phyloP scores from a whole-genome alignment of 129 eudicot species.

The Gnaphalium uliginosum region DNA sequence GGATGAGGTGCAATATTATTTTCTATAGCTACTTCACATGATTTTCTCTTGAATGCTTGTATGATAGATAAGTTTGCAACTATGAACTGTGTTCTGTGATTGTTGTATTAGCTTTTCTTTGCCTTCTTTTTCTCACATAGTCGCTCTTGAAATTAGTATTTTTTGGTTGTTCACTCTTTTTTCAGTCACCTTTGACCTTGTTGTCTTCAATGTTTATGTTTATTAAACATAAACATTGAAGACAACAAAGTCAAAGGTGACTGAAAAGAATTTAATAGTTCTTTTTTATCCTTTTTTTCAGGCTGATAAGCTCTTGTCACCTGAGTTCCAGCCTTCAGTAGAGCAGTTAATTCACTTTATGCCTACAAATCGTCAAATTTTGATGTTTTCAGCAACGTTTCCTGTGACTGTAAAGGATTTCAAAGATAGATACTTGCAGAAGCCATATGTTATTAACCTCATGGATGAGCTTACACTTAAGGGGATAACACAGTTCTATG shows the following conservation, averaged over 20 bases:
- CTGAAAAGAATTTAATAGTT: too few species aligned
- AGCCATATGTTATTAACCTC: slow-evolving; percentile 89
- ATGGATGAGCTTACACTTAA: slow-evolving; percentile 99
- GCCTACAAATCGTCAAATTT: slow-evolving; percentile 77
- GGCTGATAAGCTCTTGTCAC: slow-evolving; percentile 97
- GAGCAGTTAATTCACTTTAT: slow-evolving; percentile 79
- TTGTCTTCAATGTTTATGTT: slow-evolving; percentile 1
- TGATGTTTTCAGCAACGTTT: slow-evolving; percentile 99
- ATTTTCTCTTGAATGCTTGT: not conserved
- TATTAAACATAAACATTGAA: too few species aligned
- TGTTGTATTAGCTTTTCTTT: not conserved
- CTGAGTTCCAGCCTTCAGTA: slow-evolving; percentile 93
- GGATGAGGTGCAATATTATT: slow-evolving; percentile 73
- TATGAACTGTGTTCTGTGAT: not conserved
- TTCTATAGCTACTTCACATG: not conserved
- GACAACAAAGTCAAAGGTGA: too few species aligned
- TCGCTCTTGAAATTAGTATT: too few species aligned
- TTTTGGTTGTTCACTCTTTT: not conserved
- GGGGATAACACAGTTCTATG: slow-evolving; percentile 96
- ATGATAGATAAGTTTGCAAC: not conserved
- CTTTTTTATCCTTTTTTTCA: too few species aligned
- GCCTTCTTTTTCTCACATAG: too few species aligned
- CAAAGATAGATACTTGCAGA: slow-evolving; percentile 74
- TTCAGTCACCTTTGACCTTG: not conserved
- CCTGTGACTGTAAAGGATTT: slow-evolving; percentile 97